Conservation (phyloP, 345 rosid species). For the Capsella bursapastoris region DNA sequence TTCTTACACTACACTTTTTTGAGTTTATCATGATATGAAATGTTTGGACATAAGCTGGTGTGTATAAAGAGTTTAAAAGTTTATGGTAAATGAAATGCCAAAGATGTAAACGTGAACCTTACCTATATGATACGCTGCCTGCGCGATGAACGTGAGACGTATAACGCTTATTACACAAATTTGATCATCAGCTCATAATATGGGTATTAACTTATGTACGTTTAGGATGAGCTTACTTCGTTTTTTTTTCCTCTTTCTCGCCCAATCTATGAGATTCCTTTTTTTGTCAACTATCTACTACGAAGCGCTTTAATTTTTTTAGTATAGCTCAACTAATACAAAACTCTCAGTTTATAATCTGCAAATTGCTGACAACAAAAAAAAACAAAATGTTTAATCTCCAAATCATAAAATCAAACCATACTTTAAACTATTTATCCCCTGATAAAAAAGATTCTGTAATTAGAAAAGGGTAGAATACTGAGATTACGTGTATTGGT, state of each 20-base stretch:
- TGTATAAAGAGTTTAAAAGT: not conserved
- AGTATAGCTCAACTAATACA: not conserved
- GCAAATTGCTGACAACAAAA: too few species aligned
- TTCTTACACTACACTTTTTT: not conserved
- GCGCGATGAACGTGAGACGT: slow-evolving; percentile 6
- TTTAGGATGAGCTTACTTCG: not conserved
- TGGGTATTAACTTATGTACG: not conserved
- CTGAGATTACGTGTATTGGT: slow-evolving; percentile 18
- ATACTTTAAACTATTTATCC: not conserved
- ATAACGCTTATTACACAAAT: not conserved
- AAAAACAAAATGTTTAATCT: not conserved
- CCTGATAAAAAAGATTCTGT: not conserved
- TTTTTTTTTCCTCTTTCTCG: not conserved
- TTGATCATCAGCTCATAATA: too few species aligned
- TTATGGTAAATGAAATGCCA: not conserved
- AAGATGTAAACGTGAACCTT: slow-evolving; percentile 4
- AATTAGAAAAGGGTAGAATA: slow-evolving; percentile 6
- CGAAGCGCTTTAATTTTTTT: not conserved
- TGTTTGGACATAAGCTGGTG: slow-evolving; percentile 5
- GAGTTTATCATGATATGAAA: slow-evolving; percentile 1
- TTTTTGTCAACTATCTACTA: not conserved
- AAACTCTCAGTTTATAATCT: too few species aligned
- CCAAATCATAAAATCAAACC: not conserved
- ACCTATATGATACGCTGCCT: not conserved
- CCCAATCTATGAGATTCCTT: not conserved